Evolutionary conservation across 495 filamentous ascomycete species (phyloP).

Genomic region (Chaetomium cochliodes): DNA sequence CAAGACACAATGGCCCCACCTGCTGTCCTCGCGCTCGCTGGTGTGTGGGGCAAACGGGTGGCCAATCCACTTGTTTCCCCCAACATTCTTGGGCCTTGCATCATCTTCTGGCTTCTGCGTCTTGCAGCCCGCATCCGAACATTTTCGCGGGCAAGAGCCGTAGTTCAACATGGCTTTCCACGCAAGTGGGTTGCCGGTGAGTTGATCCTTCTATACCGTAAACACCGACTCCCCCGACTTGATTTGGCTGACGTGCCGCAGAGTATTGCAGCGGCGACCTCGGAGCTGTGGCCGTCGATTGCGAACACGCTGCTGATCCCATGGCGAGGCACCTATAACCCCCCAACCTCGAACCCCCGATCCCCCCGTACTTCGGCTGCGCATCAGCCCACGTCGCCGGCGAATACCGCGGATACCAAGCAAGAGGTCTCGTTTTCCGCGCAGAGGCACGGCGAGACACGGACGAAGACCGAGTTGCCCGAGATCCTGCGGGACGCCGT

Average conservation of each 20-base stretch:
- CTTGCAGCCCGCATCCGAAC: slow-evolving; percentile 19
- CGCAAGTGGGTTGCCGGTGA: slow-evolving; percentile 44
- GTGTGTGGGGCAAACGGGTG: no score
- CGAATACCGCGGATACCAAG: slow-evolving; percentile 20
- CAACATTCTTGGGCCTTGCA: slow-evolving; percentile 22
- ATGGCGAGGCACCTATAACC: slow-evolving; percentile 33
- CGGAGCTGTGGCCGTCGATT: slow-evolving; percentile 57
- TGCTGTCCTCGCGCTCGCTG: no score
- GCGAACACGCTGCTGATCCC: slow-evolving; percentile 47
- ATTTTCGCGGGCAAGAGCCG: slow-evolving; percentile 19
- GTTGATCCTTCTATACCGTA: slow-evolving; percentile 12
- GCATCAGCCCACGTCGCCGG: slow-evolving; percentile 19
- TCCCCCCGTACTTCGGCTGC: neutral
- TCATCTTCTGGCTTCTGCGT: slow-evolving; percentile 14
- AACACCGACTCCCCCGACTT: neutral
- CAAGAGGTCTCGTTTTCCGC: slow-evolving; percentile 4
- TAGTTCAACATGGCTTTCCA: slow-evolving; percentile 44
- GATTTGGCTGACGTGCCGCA: slow-evolving; percentile 24
- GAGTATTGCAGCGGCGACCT: slow-evolving; percentile 51
- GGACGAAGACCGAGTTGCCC: slow-evolving; percentile 37
- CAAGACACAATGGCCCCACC: no score
- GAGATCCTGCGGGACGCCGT: slow-evolving; percentile 41
- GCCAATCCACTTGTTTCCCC: slow-evolving; percentile 21
- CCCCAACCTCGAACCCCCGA: slow-evolving; percentile 16
- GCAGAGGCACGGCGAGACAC: neutral